A percentile compares a stretch with the other conserved stretches of the same genome.
Evolutionary conservation across 352 stramenopile species (phyloP).

Genomic region (Phytophthora boehmeriae): DNA sequence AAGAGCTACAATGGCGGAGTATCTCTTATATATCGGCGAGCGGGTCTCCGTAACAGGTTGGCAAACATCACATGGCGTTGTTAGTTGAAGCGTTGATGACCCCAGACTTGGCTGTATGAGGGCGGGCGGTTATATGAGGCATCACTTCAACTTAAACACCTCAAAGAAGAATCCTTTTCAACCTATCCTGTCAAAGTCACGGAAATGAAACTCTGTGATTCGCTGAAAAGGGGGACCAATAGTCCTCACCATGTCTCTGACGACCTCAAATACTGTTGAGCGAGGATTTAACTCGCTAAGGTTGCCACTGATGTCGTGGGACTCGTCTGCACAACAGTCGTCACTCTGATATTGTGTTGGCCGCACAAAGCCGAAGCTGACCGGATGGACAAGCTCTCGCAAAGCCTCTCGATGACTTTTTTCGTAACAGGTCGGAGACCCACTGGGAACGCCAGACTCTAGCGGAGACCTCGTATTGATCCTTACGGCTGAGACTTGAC

Average conservation of each 20-base stretch:
- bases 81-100: constrained; percentile 44
- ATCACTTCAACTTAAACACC: constrained; percentile 3
- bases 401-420: background rate
- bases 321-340: background rate
- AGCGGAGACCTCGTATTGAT: constrained; percentile 23
- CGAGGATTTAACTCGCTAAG: background rate
- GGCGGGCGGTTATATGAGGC: background rate
- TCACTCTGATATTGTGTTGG: background rate
- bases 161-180: too few species aligned
- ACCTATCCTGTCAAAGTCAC: too few species aligned
- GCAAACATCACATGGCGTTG: too few species aligned
- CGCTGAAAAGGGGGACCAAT: background rate
- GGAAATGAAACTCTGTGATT: too few species aligned
- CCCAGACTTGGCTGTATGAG: constrained; percentile 25
- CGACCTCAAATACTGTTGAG: background rate
- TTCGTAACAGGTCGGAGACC: constrained; percentile 15
- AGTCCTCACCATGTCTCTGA: background rate
- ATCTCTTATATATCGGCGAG: constrained; percentile 27
- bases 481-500: background rate
- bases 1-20: background rate
- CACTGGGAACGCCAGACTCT: constrained; percentile 7
- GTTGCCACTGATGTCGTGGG: background rate
- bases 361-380: background rate
- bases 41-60: constrained; percentile 25
- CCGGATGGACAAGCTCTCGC: background rate